Evolutionary conservation across 495 filamentous ascomycete genomes (phyloP).

Genomic region (Hypoxylon fuscum): DNA sequence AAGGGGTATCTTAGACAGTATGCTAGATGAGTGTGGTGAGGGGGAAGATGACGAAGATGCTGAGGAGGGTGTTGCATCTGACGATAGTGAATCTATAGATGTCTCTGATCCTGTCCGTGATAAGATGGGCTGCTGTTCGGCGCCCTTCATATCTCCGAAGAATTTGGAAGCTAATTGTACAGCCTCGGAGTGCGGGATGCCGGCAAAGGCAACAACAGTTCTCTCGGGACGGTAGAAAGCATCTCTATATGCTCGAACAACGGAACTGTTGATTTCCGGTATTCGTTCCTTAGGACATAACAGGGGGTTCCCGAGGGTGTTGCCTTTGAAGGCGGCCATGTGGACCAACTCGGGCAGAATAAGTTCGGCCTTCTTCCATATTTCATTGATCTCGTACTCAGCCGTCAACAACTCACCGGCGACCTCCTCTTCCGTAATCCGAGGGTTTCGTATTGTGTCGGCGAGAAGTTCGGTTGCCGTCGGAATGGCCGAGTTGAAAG

Average conservation of each 20-base stretch:
- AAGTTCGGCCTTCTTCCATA: conserved; percentile 96
- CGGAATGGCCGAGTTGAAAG: conserved; percentile 93
- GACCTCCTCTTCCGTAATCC: conserved; percentile 91
- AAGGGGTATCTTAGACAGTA: conserved; percentile 90
- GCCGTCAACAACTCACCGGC: conserved; percentile 86
- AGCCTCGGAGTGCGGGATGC: conserved; percentile 83
- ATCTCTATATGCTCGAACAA: conserved; percentile 81
- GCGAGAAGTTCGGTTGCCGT: conserved; percentile 85
- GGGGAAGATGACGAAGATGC: conserved; percentile 52
- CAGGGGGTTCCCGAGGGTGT: conserved; percentile 93
- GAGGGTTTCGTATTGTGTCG: conserved; percentile 90
- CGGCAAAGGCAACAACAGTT: conserved; percentile 94
- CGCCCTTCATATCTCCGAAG: conserved; percentile 86
- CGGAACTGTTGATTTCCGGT: conserved; percentile 73
- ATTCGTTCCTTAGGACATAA: conserved; percentile 89
- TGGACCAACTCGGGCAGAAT: conserved; percentile 96
- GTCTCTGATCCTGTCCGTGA: conserved; percentile 66
- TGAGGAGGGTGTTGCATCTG: conserved; percentile 54
- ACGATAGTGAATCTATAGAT: conserved; percentile 50
- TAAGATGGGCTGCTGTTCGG: conserved; percentile 61
- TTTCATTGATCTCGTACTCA: conserved; percentile 94
- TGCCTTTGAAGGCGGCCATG: conserved; percentile 91
- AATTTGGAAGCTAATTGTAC: conserved; percentile 80
- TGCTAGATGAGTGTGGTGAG: conserved; percentile 60
- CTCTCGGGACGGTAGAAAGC: conserved; percentile 88